Base-by-base conservation (phyloP, 768 basidiomycete genomes). In the Suillus ampliporus region DNA sequence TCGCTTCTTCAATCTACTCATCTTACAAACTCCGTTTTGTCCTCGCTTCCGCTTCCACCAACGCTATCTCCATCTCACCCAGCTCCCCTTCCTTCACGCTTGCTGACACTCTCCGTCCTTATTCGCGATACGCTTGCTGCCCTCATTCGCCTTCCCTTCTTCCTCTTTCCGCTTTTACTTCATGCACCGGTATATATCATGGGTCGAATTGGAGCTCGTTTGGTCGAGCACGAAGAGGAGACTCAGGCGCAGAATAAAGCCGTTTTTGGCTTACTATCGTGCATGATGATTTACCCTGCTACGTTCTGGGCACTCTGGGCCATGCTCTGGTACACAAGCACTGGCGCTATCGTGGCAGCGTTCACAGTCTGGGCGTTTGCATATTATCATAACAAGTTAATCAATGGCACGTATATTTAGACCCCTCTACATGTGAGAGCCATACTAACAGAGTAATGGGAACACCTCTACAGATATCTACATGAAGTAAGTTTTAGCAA, bases 171-270 rank as follows among this genome's bases (percentile, higher is more conserved):
- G 1, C 82, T 97, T 34, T 71, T 97, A 60, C 79, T 96, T 58
- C 92, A 95, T 62, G 75, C 88, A 14, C 97, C 97, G 4, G 88
- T 91, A 51, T 99, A 99, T 77, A 77, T 89, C 63, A 88, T 97
- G 80, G 90, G 87, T 14, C 82, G 88, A 35, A 69, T 89, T 57
- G 94, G 93, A 50, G 91, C 90, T 21, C 78, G 84, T 51, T 78
- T 97, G 41, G 88, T 84, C 40, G 84, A 91, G 69, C 87, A 94
- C 64, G 95, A 98, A 73, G 90, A 98, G 75, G 97, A 98, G 74
- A 91, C 94, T 13, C 90, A 94, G 75, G 97, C 97, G 48, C 96
- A 99, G 82, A 99, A 94, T 81, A 99, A 99, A 82, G 86, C 97
- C 50, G 89, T 92, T 14, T 89, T 97, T 68, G 95, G 95, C 2